These are phyloP conservation scores for Daucus carota DNA, from an alignment of 129 eudicot genomes.

Conservation along the genomic window DH1_v3.0 NC_030383.2:7513001-7513500, in stretches of 20 bases:
- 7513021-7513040: background rate
- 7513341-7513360: background rate
- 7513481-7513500: background rate
- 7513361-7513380: background rate
- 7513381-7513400: background rate
- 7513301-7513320: background rate
- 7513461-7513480: no score
- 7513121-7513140: background rate
- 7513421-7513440: background rate
- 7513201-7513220: background rate
- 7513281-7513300: background rate
- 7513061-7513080: background rate
- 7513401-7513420: background rate
- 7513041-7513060: background rate
- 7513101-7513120: background rate
- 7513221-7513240: background rate
- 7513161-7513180: background rate
- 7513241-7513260: background rate
- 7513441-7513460: slow-evolving; percentile 1
- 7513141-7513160: background rate
- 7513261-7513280: background rate
- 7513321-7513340: background rate
- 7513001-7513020: background rate
- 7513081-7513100: background rate
- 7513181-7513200: background rate